phyloP scores from a whole-genome alignment of 495 filamentous ascomycete species.

The Penicillium parvum region DNA sequence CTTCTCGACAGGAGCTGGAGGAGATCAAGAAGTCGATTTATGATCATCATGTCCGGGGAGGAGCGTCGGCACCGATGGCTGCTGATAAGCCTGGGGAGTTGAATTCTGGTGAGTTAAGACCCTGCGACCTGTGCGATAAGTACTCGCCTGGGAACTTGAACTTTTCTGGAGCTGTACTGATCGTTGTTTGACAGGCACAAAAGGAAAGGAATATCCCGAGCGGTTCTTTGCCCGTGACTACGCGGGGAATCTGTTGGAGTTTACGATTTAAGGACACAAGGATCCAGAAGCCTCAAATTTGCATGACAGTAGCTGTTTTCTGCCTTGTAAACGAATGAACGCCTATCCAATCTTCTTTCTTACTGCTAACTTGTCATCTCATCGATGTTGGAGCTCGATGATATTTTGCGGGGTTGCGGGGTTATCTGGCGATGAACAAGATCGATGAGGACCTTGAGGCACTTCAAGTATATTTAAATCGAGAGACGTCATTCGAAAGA shows the following conservation, averaged over 20 bases:
- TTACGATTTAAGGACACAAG: constrained; percentile 41
- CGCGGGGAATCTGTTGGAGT: constrained; percentile 60
- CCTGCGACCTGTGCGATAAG: no score
- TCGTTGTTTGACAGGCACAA: constrained; percentile 30
- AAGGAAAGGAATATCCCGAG: constrained; percentile 54
- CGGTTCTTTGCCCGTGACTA: constrained; percentile 62
- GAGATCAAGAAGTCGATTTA: constrained; percentile 47
- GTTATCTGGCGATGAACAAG: not conserved
- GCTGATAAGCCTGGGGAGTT: constrained; percentile 52
- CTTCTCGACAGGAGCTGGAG: constrained; percentile 39
- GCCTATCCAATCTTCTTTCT: no score
- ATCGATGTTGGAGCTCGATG: not conserved
- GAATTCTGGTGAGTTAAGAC: constrained; percentile 45
- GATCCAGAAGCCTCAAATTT: not conserved
- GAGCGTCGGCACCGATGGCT: constrained; percentile 44
- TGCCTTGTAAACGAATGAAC: no score
- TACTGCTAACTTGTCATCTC: not conserved
- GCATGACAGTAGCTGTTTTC: not conserved
- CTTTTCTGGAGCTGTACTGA: not conserved
- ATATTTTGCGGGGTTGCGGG: constrained; percentile 9
- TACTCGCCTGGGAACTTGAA: not conserved
- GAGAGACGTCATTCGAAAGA: no score
- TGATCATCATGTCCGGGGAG: constrained; percentile 48
- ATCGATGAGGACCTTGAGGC: constrained; percentile 11
- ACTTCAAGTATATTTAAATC: not conserved